These are phyloP conservation scores for Linnemannia schmuckeri DNA, from an alignment of 192 early-diverging fungal genomes.

Conservation along the genomic window DNA sequence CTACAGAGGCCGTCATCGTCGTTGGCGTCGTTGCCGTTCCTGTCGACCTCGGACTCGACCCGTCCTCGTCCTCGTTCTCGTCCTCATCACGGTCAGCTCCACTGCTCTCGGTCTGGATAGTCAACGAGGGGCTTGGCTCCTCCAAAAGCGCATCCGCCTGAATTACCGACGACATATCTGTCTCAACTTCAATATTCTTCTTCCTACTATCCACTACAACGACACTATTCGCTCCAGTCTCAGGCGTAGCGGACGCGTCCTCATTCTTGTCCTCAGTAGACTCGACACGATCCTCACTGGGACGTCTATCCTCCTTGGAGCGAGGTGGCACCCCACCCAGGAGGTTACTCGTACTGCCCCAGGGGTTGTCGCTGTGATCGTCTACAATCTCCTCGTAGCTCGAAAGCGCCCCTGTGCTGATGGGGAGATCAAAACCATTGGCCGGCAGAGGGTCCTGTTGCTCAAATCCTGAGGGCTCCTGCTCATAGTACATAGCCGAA, in stretches of 20 bases:
- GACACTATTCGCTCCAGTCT: neutral
- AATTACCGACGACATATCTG: neutral
- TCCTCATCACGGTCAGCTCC: neutral
- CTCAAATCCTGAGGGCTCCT: slow-evolving; percentile 28
- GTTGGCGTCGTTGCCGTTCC: neutral
- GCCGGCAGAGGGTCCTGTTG: slow-evolving; percentile 28
- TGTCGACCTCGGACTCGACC: neutral
- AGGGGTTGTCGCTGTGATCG: slow-evolving; percentile 46
- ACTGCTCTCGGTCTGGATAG: slow-evolving; percentile 11
- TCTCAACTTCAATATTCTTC: neutral
- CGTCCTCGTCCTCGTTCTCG: slow-evolving; percentile 1
- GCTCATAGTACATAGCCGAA: slow-evolving; percentile 40
- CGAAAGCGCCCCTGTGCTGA: slow-evolving; percentile 11
- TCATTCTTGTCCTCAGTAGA: neutral
- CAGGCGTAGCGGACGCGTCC: neutral
- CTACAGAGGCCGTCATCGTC: neutral
- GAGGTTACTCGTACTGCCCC: slow-evolving; percentile 37
- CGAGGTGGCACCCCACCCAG: neutral
- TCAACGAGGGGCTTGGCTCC: neutral
- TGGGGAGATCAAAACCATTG: neutral
- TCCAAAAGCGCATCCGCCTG: neutral
- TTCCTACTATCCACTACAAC: neutral
- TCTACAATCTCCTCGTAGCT: slow-evolving; percentile 64
- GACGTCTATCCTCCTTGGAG: neutral
- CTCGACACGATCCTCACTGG: slow-evolving; percentile 6